A percentile compares a stretch with the other conserved stretches of the same genome.
Conservation (phyloP, 306 rosid species). For the Geum urbanum region DNA sequence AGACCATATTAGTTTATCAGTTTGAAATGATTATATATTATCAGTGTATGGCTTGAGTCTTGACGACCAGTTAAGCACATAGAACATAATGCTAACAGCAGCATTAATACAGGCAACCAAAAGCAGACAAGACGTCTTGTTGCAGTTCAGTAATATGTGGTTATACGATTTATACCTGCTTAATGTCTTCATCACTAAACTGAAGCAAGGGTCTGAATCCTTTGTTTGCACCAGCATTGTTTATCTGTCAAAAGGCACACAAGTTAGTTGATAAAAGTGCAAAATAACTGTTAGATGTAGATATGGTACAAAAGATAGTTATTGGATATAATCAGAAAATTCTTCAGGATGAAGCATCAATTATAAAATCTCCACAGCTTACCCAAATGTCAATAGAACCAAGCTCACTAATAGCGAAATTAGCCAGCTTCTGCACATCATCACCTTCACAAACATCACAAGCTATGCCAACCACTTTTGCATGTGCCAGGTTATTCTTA, state of each 20-base stretch:
- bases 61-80: neutral
- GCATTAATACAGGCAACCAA: neutral
- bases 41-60: neutral
- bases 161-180: conserved; percentile 78
- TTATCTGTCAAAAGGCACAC: conserved; percentile 49
- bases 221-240: conserved; percentile 89
- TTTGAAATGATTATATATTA: neutral
- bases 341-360: neutral
- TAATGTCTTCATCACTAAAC: conserved; percentile 83
- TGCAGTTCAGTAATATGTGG: neutral
- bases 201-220: conserved; percentile 92
- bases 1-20: conserved; percentile 2
- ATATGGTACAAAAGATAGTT: neutral
- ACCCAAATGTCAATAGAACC: conserved; percentile 92
- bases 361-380: conserved; percentile 23
- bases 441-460: conserved; percentile 76
- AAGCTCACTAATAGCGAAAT: conserved; percentile 57
- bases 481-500: conserved; percentile 47
- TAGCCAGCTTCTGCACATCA: conserved; percentile 69
- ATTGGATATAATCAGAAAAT: neutral
- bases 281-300: conserved; percentile 4
- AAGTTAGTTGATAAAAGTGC: conserved; percentile 8
- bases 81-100: neutral
- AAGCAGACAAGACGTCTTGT: neutral
- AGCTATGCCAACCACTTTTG: conserved; percentile 80